These are phyloP conservation scores for Pseudomassariella vexata DNA, from an alignment of 2,329 filamentous ascomycete species.

Conservation along the genomic window DNA sequence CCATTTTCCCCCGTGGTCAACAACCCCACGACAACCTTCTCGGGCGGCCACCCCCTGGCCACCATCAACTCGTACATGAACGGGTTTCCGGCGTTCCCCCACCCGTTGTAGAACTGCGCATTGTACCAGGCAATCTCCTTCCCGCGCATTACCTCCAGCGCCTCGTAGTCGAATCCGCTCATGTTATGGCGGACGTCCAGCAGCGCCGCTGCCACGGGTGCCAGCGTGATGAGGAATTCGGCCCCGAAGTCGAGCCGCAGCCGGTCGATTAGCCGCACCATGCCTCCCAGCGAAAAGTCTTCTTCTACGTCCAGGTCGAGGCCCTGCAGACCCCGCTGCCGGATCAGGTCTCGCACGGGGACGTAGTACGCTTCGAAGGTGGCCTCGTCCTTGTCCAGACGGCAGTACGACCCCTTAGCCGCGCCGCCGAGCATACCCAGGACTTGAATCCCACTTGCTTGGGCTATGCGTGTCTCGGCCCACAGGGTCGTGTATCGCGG, in stretches of 20 bases:
- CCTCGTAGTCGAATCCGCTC: conserved; percentile 69
- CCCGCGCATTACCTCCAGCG: conserved; percentile 60
- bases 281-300: conserved; percentile 56
- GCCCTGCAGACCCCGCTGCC: conserved; percentile 53
- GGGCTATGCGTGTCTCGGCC: conserved; percentile 64
- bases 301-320: conserved; percentile 75
- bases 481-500: conserved; percentile 60
- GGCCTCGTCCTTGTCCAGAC: conserved; percentile 41
- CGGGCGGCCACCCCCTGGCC: conserved; percentile 56
- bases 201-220: conserved; percentile 71
- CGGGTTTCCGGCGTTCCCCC: conserved; percentile 59
- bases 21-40: conserved; percentile 67
- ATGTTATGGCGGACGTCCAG: conserved; percentile 58
- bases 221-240: conserved; percentile 67
- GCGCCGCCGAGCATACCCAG: conserved; percentile 78
- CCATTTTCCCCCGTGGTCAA: conserved; percentile 71
- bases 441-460: conserved; percentile 66
- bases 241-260: conserved; percentile 61
- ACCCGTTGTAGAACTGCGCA: conserved; percentile 79
- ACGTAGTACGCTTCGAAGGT: conserved; percentile 66
- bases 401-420: conserved; percentile 62
- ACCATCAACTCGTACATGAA: conserved; percentile 40
- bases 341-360: conserved; percentile 57
- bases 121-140: conserved; percentile 73
- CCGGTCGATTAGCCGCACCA: conserved; percentile 58